A percentile compares a stretch with the other conserved stretches of the same genome.
These are phyloP conservation scores for Trypanosoma melophagium DNA, from an alignment of 208 protist genomes.

Conservation along the genomic window DNA sequence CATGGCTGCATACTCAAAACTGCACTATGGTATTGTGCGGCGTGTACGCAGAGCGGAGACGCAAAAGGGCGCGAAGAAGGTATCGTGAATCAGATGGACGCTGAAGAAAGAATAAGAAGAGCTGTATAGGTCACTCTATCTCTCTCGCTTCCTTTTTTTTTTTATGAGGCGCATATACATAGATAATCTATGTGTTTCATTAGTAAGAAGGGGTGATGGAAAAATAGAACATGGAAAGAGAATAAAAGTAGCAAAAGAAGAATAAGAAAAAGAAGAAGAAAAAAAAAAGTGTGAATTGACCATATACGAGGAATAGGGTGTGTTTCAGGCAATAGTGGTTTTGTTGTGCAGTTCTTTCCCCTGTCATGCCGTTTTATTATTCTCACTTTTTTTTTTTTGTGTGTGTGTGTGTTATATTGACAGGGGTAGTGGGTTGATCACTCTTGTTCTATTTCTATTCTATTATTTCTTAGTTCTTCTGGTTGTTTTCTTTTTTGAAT, in stretches of 20 bases:
- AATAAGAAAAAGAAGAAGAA: too few species aligned
- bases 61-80: background rate
- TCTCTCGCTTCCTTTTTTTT: too few species aligned
- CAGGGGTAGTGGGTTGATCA: too few species aligned
- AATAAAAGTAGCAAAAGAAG: too few species aligned
- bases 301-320: too few species aligned
- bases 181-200: too few species aligned
- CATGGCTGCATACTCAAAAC: conserved; percentile 54
- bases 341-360: too few species aligned
- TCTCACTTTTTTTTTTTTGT: conserved; percentile 27
- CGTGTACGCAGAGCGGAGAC: conserved; percentile 43
- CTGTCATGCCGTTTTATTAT: background rate
- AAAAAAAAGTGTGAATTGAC: too few species aligned
- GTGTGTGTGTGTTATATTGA: background rate
- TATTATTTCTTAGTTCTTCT: conserved; percentile 5
- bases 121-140: background rate
- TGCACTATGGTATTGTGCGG: conserved; percentile 81
- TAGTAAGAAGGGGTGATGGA: too few species aligned
- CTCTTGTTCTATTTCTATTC: conserved; percentile 1
- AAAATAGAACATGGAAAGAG: too few species aligned
- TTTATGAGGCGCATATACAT: too few species aligned
- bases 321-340: too few species aligned
- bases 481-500: background rate
- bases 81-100: background rate
- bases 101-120: conserved; percentile 5